Evolutionary conservation across 331 rosid genomes (phyloP), one percentile per base, ranked within the genome.

Genomic region (Quercus tomentella): DNA sequence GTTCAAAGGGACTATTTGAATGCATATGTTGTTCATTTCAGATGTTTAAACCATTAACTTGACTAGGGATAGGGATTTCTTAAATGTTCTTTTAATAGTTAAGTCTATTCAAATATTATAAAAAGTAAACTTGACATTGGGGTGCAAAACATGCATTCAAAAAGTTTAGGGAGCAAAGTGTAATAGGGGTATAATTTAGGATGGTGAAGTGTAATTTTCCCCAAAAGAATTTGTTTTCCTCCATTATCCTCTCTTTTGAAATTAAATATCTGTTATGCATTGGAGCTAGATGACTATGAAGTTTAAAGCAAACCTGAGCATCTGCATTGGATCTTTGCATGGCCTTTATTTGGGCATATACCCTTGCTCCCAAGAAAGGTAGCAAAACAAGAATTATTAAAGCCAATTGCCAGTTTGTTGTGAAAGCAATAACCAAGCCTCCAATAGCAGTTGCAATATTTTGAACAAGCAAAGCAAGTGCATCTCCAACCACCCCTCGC

Each of bases 331-430:
- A 91, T 74, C 97, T 94, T 79, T 80, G 82, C 85, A 89, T 71
- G 86, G 82, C 81, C 86, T 35, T 80, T 1, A 85, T 7, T 75
- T 94, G 97, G 20, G 79, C 26, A 54, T 79, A 76, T 66, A 85
- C 93, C 75, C 78, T 91, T 56, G 87, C 41, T 26, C 79, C 86
- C 12, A 89, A 17, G 22, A 91, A 79, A 76, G 98, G 98, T 17
- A 91, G 28, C 89, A 92, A 70, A 72, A 56, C 77, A 28, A 94
- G 87, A 76, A 88, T 56, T 56, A 88, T 81, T 60, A 94, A 86
- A 77, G 97, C 81, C 51, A 94, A 81, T 73, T 80, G 85, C 97
- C 95, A 94, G 55, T 87, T 89, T 76, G 98, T 94, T 26, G 58
- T 73, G 31, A 94, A 94, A 56, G 95, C 85, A 77, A 92, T 91